Percentiles rank a stretch among this genome's conserved stretches.
Conservation (phyloP, 2,329 filamentous ascomycete genomes). For the Ascocoryne sarcoides region DNA sequence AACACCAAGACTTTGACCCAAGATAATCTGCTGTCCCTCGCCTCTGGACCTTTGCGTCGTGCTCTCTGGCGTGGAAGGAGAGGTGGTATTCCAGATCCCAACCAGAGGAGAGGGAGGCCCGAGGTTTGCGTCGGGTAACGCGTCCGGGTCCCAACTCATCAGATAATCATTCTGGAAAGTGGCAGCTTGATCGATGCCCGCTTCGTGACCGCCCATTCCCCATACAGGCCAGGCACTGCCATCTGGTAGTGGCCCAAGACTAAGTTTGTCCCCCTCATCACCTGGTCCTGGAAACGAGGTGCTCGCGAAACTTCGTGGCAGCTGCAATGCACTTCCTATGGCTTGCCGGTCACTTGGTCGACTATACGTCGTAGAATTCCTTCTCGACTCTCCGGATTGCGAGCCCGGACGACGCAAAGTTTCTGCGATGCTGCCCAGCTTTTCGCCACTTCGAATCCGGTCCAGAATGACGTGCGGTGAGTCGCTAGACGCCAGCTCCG, state of each 20-base stretch:
- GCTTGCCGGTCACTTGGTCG: slow-evolving; percentile 31
- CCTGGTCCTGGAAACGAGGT: slow-evolving; percentile 39
- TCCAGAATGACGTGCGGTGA: slow-evolving; percentile 39
- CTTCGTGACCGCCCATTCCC: slow-evolving; percentile 1
- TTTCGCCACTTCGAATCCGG: slow-evolving; percentile 44
- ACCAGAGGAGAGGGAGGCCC: slow-evolving; percentile 40
- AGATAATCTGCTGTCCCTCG: slow-evolving; percentile 37
- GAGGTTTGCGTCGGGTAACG: slow-evolving; percentile 24
- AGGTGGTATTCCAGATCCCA: slow-evolving; percentile 24
- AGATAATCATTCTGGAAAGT: slow-evolving; percentile 12
- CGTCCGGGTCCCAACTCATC: slow-evolving; percentile 26
- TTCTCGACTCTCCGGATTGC: slow-evolving; percentile 21
- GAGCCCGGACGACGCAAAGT: slow-evolving; percentile 36
- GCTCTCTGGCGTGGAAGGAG: slow-evolving; percentile 9
- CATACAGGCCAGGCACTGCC: slow-evolving; percentile 9
- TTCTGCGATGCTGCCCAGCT: slow-evolving; percentile 46
- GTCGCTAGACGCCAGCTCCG: slow-evolving; percentile 37
- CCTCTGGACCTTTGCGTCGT: slow-evolving; percentile 33
- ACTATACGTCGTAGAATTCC: slow-evolving; percentile 21
- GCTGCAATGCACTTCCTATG: slow-evolving; percentile 17
- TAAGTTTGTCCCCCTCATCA: background rate
- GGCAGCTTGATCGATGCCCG: background rate
- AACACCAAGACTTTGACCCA: slow-evolving; percentile 52
- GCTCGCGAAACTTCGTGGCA: slow-evolving; percentile 36
- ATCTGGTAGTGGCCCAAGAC: background rate